Evolutionary conservation across 1,284 basidiomycete species (phyloP).

Genomic region (Trametes pubescens): DNA sequence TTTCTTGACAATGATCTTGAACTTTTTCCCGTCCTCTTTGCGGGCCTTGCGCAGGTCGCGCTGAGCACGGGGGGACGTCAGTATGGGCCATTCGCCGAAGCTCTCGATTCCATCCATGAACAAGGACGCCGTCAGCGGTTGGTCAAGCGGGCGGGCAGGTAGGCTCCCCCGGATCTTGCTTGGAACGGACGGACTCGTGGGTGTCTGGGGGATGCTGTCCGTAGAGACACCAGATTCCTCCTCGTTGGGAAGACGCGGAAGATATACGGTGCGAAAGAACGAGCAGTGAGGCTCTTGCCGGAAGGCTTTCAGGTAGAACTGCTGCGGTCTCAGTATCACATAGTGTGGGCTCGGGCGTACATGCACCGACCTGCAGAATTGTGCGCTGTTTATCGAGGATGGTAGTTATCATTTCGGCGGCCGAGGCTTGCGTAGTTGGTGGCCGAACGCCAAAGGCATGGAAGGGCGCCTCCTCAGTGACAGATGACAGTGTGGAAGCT

Average conservation of each 20-base stretch:
- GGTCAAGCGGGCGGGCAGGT: neutral
- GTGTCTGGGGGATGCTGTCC: neutral
- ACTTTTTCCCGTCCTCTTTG: conserved; percentile 49
- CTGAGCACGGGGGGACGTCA: conserved; percentile 50
- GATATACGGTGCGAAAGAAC: neutral
- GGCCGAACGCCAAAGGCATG: conserved; percentile 36
- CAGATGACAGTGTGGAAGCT: neutral
- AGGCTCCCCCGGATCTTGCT: neutral
- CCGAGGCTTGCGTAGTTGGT: conserved; percentile 41
- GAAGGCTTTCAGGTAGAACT: neutral
- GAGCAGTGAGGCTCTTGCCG: neutral
- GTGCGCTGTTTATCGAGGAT: conserved; percentile 39
- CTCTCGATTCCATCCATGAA: conserved; percentile 54
- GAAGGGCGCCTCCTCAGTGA: conserved; percentile 41
- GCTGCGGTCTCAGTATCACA: neutral
- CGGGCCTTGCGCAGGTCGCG: conserved; percentile 48
- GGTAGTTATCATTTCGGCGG: conserved; percentile 25
- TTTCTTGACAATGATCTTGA: conserved; percentile 56
- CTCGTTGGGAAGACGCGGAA: neutral
- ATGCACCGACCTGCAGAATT: conserved; percentile 40
- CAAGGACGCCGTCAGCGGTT: conserved; percentile 40
- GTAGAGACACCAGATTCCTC: neutral
- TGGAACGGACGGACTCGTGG: neutral
- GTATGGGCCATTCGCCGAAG: conserved; percentile 59
- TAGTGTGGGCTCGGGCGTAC: neutral